Evolutionary conservation across 306 rosid genomes (phyloP), one percentile per base, ranked within the genome.

Genomic region (Acacia acuminata): DNA sequence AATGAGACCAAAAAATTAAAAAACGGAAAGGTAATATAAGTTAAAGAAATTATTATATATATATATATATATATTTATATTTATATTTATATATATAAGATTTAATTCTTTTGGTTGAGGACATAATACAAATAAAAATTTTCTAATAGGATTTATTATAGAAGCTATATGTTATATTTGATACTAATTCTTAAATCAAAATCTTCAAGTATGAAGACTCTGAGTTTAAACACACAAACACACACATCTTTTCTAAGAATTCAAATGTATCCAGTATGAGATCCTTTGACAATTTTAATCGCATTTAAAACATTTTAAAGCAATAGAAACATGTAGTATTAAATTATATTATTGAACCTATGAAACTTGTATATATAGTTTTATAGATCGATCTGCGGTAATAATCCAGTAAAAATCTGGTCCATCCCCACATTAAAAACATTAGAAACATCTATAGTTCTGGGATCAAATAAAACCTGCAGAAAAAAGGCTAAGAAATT

Each of bases 351-450:
- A 32, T 3, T 82, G 73, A 82, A 81, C 70, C 72, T 56, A 36
- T 38, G 68, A 45, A 63, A 73, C 63, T 56, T 56, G 60, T 25
- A 78, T 38, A 40, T 86, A 43, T 50, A 77, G 67, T 65, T 55
- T 5, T 6, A 55, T 55, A 55, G 24, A 42, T 78, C 64, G 24
- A 42, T 78, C 64, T 45, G 22, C 60, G 78, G 74, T 55, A 10
- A 56, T 73, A 78, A 75, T 69, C 75, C 48, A 47, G n/a, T 44
- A 71, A 77, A 20, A 71, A 77, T 50, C 75, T 27, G 81, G 81
- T 78, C 83, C 81, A 78, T n/a, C 47, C 58, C 80, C 44, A 58
- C 64, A 66, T n/a, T n/a, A 38, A 38, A 75, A 75, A n/a, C 14
- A n/a, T n/a, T 38, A 56, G 45, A 15, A 69, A 50, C 74, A n/a